phyloP scores from a whole-genome alignment of 108 stramenopile species.

The Craspedostauros australis region DNA sequence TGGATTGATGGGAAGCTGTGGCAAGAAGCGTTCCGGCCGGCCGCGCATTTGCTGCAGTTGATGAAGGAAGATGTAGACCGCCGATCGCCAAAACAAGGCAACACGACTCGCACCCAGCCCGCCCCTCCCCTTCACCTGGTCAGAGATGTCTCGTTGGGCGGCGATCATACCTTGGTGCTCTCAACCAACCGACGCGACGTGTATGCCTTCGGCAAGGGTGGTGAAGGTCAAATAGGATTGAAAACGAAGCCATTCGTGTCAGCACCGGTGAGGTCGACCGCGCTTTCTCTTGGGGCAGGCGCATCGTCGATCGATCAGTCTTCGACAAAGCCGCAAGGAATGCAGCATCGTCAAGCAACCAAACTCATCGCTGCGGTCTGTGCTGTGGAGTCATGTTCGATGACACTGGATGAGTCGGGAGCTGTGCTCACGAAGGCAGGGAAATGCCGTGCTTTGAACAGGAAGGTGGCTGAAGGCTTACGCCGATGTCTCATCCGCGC shows the following conservation, averaged over 20 bases:
- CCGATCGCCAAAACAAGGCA: no score
- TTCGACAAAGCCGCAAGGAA: background rate
- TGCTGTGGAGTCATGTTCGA: conserved; percentile 48
- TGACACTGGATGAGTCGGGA: conserved; percentile 45
- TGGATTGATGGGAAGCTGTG: conserved; percentile 58
- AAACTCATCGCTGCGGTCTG: conserved; percentile 41
- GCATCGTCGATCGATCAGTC: conserved; percentile 5
- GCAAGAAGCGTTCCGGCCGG: conserved; percentile 37
- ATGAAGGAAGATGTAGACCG: conserved; percentile 17
- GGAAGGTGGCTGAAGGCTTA: no score
- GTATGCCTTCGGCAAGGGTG: conserved; percentile 55
- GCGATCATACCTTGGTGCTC: conserved; percentile 62
- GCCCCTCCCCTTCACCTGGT: no score
- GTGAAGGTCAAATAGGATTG: conserved; percentile 57
- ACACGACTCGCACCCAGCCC: conserved; percentile 10
- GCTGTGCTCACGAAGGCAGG: conserved; percentile 31
- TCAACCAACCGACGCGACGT: conserved; percentile 44
- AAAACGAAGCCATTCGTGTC: conserved; percentile 56
- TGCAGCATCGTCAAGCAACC: no score
- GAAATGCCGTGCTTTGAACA: conserved; percentile 33
- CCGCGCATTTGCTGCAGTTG: conserved; percentile 20
- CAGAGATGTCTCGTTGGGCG: conserved; percentile 62
- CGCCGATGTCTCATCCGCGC: no score
- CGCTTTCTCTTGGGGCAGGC: conserved; percentile 12
- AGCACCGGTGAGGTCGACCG: conserved; percentile 47